A percentile compares a stretch with the other conserved stretches of the same genome.
These are phyloP conservation scores for Aquilaria malaccensis DNA, from an alignment of 345 rosid species.

Conservation along the genomic window DNA sequence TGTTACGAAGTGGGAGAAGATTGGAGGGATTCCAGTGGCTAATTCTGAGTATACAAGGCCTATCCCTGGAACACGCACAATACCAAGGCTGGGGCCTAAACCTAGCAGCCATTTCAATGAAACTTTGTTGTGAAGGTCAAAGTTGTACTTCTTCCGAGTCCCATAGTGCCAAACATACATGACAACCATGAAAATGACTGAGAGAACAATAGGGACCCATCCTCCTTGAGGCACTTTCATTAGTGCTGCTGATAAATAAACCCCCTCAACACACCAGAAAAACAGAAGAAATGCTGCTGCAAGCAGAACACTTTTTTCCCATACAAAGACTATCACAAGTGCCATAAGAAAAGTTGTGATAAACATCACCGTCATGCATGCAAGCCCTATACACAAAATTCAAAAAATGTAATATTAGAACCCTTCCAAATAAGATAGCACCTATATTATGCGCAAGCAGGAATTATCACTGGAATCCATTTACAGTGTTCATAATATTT, in stretches of 20 bases:
- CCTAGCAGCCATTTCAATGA: constrained; percentile 87
- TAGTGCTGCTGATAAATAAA: constrained; percentile 78
- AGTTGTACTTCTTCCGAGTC: constrained; percentile 81
- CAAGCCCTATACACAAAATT: constrained; percentile 57
- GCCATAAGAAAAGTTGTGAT: constrained; percentile 89
- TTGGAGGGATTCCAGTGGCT: constrained; percentile 91
- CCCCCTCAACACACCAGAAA: constrained; percentile 72
- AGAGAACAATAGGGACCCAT: constrained; percentile 82
- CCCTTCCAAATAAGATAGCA: neutral
- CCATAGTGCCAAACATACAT: constrained; percentile 97
- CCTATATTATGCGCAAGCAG: neutral
- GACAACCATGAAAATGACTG: constrained; percentile 51
- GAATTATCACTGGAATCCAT: constrained; percentile 1
- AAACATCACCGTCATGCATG: constrained; percentile 82
- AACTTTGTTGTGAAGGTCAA: constrained; percentile 92
- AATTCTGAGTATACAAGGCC: constrained; percentile 90
- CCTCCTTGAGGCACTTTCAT: constrained; percentile 83
- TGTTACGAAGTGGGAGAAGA: constrained; percentile 93
- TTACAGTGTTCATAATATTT: too few species aligned
- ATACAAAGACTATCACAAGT: constrained; percentile 68
- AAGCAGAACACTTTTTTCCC: constrained; percentile 55
- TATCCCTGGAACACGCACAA: constrained; percentile 92
- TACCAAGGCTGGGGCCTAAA: constrained; percentile 92
- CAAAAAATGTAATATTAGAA: constrained; percentile 8
- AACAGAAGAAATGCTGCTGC: constrained; percentile 54